Conservation (phyloP, 73 alveolate species). For the Uronychia binucleata region DNA sequence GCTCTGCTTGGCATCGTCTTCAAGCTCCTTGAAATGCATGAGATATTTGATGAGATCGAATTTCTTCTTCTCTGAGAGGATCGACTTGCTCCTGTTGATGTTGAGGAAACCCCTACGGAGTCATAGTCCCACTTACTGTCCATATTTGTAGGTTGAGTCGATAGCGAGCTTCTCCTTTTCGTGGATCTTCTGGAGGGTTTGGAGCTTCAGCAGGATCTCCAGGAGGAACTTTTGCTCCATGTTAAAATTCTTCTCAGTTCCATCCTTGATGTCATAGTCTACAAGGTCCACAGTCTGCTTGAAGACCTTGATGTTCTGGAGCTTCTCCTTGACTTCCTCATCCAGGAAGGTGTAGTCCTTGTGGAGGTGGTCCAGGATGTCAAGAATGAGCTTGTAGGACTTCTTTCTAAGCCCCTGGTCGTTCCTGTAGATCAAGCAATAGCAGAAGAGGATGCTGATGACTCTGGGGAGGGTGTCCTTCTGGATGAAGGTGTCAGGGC, state of each 20-base stretch:
- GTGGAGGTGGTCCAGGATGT: conserved; percentile 12
- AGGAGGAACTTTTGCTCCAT: conserved; percentile 16
- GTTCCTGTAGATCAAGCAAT: conserved; percentile 18
- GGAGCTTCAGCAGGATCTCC: conserved; percentile 11
- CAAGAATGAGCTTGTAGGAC: conserved; percentile 13
- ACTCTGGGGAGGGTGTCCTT: not conserved
- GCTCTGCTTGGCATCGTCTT: conserved; percentile 6
- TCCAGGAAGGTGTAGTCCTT: not conserved
- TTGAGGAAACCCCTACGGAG: not conserved
- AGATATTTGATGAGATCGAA: conserved; percentile 1
- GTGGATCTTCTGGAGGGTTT: not conserved
- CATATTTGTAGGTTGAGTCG: not conserved
- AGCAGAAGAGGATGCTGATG: not conserved
- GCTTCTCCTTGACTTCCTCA: not conserved
- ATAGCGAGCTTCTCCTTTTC: not conserved
- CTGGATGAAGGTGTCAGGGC: not conserved
- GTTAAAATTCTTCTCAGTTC: conserved; percentile 7
- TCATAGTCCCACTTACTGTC: not conserved
- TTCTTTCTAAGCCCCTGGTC: conserved; percentile 26
- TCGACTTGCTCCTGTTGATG: conserved; percentile 1
- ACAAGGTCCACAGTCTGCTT: conserved; percentile 1
- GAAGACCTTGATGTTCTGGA: not conserved
- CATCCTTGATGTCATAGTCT: not conserved
- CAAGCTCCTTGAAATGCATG: conserved; percentile 14
- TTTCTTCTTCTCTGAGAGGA: conserved; percentile 1